Conservation (phyloP, 305 asterid genomes). For the Rubia tinctorum region DNA sequence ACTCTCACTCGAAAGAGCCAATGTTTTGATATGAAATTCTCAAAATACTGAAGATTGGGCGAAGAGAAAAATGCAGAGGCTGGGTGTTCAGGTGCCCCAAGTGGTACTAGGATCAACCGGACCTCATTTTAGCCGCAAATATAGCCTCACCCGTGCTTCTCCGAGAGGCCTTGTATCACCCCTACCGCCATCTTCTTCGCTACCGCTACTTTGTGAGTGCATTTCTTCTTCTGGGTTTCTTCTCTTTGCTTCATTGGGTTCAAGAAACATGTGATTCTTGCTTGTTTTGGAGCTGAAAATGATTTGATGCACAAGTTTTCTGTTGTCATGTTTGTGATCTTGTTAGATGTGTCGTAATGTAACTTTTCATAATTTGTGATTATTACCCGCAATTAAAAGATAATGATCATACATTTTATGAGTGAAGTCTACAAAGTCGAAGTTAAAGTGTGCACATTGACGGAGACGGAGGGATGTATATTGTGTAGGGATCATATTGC, state of each 20-base stretch:
- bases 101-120: slow-evolving; percentile 23
- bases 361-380: not conserved
- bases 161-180: slow-evolving; percentile 18
- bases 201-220: slow-evolving; percentile 30
- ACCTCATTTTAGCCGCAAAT: slow-evolving; percentile 11
- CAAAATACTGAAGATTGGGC: not conserved
- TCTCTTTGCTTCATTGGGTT: slow-evolving; percentile 3
- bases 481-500: not conserved
- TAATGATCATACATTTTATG: not conserved
- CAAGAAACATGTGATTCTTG: slow-evolving; percentile 12
- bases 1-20: not conserved
- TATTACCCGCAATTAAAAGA: not conserved
- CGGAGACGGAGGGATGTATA: not conserved
- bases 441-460: not conserved
- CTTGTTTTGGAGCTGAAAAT: not conserved
- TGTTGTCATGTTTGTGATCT: not conserved
- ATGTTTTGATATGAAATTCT: slow-evolving; percentile 11
- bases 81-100: slow-evolving; percentile 28
- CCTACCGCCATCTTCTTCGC: slow-evolving; percentile 14
- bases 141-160: slow-evolving; percentile 19
- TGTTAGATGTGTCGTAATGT: too few relatives aligned
- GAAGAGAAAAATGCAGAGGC: slow-evolving; percentile 26
- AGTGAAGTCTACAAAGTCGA: not conserved
- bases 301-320: not conserved
- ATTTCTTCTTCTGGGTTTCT: slow-evolving; percentile 1